These are phyloP conservation scores for Leccinum barrowsii DNA, from an alignment of 768 basidiomycete species.

Conservation along the genomic window DNA sequence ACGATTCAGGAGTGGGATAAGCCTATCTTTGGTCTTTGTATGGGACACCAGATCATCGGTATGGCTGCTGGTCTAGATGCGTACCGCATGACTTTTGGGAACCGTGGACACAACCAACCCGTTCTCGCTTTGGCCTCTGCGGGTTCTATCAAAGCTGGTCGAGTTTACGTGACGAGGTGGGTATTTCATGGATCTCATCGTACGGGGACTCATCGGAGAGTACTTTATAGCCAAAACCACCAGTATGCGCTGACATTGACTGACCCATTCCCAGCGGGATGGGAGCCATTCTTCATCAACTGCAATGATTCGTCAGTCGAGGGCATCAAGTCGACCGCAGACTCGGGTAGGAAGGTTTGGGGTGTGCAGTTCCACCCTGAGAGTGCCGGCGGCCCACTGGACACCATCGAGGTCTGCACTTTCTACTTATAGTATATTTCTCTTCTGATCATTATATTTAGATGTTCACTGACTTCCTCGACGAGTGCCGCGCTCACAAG, in stretches of 20 bases:
- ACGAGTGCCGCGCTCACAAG: conserved; percentile 69
- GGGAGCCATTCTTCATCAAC: conserved; percentile 99
- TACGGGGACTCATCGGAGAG: neutral
- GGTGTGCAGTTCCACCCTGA: conserved; percentile 99
- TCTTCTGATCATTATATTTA: conserved; percentile 26
- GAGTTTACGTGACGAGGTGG: conserved; percentile 94
- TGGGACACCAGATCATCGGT: conserved; percentile 98
- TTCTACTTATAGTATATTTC: neutral
- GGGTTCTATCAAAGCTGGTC: conserved; percentile 91
- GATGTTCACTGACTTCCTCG: conserved; percentile 95
- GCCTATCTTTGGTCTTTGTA: conserved; percentile 97
- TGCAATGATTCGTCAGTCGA: conserved; percentile 99
- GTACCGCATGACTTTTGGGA: conserved; percentile 99
- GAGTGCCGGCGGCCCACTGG: conserved; percentile 95
- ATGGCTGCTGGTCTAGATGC: conserved; percentile 96
- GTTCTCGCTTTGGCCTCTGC: conserved; percentile 92
- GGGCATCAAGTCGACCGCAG: conserved; percentile 91
- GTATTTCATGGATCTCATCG: conserved; percentile 4
- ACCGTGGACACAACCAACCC: conserved; percentile 98
- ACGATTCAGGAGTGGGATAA: conserved; percentile 88
- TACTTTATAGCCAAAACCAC: conserved; percentile 76
- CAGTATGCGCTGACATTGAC: conserved; percentile 94
- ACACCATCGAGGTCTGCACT: conserved; percentile 85
- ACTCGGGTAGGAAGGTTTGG: conserved; percentile 90
- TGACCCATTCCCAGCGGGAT: conserved; percentile 94